Conservation (phyloP, 352 stramenopile genomes). For the Pythium brachiatum region DNA sequence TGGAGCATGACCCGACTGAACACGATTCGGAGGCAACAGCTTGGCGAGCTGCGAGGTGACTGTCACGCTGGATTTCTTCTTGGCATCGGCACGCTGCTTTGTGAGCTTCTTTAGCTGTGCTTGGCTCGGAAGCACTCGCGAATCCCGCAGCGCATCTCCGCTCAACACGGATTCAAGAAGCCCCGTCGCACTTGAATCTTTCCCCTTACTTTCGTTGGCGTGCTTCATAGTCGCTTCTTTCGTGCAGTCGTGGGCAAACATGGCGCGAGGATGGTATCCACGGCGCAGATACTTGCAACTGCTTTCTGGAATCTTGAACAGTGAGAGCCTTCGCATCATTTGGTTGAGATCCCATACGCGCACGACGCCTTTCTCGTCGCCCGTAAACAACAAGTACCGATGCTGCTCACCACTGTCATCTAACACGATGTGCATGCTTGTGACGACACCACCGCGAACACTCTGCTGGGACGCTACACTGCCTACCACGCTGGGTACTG, state of each 20-base stretch:
- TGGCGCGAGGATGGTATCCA: slow-evolving; percentile 60
- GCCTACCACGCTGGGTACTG: slow-evolving; percentile 3
- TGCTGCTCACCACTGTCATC: slow-evolving; percentile 35
- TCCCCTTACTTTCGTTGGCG: not conserved
- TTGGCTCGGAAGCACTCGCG: slow-evolving; percentile 26
- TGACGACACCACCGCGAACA: slow-evolving; percentile 29
- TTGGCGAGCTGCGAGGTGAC: slow-evolving; percentile 15
- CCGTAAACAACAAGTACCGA: slow-evolving; percentile 54
- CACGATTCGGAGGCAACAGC: slow-evolving; percentile 18
- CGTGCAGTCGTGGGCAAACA: slow-evolving; percentile 53
- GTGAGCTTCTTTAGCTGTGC: slow-evolving; percentile 35
- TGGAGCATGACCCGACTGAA: slow-evolving; percentile 12
- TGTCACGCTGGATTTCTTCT: slow-evolving; percentile 16
- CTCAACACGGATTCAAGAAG: not conserved
- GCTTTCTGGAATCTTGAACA: slow-evolving; percentile 59
- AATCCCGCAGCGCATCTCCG: not conserved
- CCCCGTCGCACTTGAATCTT: not conserved
- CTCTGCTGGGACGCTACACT: too few species aligned
- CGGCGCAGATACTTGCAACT: slow-evolving; percentile 59
- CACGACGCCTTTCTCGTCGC: slow-evolving; percentile 49
- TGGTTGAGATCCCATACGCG: slow-evolving; percentile 47
- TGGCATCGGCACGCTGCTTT: slow-evolving; percentile 29
- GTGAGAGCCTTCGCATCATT: slow-evolving; percentile 46
- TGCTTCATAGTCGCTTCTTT: slow-evolving; percentile 34
- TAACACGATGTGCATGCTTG: slow-evolving; percentile 50